A percentile compares a stretch with the other conserved stretches of the same genome.
These are phyloP conservation scores for Euphorbia celastroides DNA, from an alignment of 441 rosid genomes.

Conservation along the genomic window DNA sequence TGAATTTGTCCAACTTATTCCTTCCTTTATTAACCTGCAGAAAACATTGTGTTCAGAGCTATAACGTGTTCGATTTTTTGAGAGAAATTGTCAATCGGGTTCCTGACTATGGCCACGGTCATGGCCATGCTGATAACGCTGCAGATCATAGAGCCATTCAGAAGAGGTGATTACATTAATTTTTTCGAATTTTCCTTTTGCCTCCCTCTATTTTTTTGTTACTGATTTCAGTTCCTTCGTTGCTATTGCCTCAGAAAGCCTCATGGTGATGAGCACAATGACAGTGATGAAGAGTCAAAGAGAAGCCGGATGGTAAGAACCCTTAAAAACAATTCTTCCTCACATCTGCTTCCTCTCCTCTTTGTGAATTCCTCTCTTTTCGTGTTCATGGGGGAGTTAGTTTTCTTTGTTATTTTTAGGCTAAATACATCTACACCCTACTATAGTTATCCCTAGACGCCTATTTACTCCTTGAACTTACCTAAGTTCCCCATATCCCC, in stretches of 20 bases:
- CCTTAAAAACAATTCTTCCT: neutral
- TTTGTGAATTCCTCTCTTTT: neutral
- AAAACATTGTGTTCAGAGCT: slow-evolving; percentile 91
- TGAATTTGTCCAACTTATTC: slow-evolving; percentile 11
- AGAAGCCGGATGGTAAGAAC: slow-evolving; percentile 66
- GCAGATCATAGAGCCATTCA: slow-evolving; percentile 54
- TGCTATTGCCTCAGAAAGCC: slow-evolving; percentile 48
- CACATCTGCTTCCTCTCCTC: neutral
- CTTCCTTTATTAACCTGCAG: slow-evolving; percentile 45
- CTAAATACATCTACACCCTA: too few species aligned
- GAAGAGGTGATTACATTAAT: slow-evolving; percentile 24
- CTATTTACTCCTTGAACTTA: too few species aligned
- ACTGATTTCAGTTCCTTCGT: neutral
- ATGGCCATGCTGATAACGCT: slow-evolving; percentile 59
- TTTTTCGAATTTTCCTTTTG: neutral
- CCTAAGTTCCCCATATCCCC: too few species aligned
- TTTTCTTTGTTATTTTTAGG: too few species aligned
- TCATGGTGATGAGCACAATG: slow-evolving; percentile 60
- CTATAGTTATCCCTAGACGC: too few species aligned
- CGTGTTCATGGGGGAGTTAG: neutral
- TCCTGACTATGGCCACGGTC: slow-evolving; percentile 53
- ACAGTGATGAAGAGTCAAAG: slow-evolving; percentile 84
- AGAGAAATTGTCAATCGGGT: slow-evolving; percentile 86
- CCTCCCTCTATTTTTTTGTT: neutral
- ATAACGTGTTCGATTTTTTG: slow-evolving; percentile 92